Base-by-base conservation (phyloP, 1,284 basidiomycete species). In the Tilletia caries region DNA sequence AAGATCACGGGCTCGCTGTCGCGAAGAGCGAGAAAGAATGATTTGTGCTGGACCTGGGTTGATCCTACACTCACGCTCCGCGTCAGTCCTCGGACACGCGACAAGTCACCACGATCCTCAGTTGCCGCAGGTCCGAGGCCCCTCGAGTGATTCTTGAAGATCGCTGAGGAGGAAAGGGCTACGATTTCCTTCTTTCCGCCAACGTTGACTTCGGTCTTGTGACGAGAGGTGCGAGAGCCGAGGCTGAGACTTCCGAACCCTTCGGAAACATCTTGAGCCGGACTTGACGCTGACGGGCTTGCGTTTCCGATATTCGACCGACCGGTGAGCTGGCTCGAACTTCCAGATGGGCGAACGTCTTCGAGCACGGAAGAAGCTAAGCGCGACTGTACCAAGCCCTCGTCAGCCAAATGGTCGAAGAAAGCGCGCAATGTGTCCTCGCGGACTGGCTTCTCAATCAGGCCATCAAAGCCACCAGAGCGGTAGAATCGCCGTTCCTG, bases 11-110 rank as follows among this genome's bases (percentile, higher is more conserved):
- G 58, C 20, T 62, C 58, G 20, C 8, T 3, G 32, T 62, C 34
- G 58, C 34, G 58, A 6, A 62, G 58, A 37, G 58, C 58, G 58
- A 62, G 58, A 29, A 62, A 62, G 58, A 62, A 62, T 4, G 32
- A 8, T 3, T 20, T 25, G 58, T 10, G 10, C 6, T 20, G 58
- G 4, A 23, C 29, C 18, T 13, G 33, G 27, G 32, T 15, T 12
- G 58, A 27, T 3, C 58, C 58, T 2, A 62, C 29, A 62, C 58
- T 62, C 32, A 15, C 12, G 58, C 58, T 62, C 58, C 58, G 58
- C 10, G 33, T 2, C 58, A 62, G 32, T 32, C 58, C 29, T 25
- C 8, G 48, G 12, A 18, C 13, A 25, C 10, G 48, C 12, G 23
- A 18, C 20, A 25, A 18, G 20, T n/a, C 20, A 1, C 8, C 20